Evolutionary conservation across 163 green algal species (phyloP).

Genomic region (Chloromonas sp.): DNA sequence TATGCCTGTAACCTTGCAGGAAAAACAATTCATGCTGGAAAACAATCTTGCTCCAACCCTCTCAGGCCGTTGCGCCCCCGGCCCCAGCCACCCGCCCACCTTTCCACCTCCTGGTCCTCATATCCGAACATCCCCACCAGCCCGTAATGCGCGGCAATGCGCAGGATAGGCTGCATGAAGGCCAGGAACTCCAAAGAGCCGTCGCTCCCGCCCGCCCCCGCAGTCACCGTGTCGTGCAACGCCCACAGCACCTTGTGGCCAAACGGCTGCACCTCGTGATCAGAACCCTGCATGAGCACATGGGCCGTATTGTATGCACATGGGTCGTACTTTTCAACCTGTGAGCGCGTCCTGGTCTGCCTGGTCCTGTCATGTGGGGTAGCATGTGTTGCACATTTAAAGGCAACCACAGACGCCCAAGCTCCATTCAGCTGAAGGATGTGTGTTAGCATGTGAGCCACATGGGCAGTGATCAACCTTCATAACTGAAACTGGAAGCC

Average conservation of each 20-base stretch:
- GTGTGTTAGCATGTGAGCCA: neutral
- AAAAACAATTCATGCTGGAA: neutral
- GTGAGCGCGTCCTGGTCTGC: too few species aligned
- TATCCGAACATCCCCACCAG: conserved; percentile 49
- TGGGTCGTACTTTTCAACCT: too few species aligned
- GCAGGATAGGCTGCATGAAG: conserved; percentile 16
- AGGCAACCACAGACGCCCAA: neutral
- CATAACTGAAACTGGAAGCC: too few species aligned
- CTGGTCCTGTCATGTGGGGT: too few species aligned
- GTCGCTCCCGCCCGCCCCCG: conserved; percentile 37
- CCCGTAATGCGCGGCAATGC: conserved; percentile 30
- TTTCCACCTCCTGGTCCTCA: conserved; percentile 23
- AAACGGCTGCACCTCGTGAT: conserved; percentile 45
- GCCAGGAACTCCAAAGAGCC: conserved; percentile 7
- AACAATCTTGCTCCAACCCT: neutral
- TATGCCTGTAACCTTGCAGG: neutral
- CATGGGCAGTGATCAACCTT: neutral
- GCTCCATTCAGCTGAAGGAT: neutral
- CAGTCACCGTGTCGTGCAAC: conserved; percentile 86
- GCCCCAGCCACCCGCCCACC: conserved; percentile 15
- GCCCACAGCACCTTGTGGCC: conserved; percentile 71
- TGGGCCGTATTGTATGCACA: neutral
- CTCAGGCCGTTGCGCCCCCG: too few species aligned
- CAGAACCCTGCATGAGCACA: conserved; percentile 24
- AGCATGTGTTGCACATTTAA: too few species aligned